Base-by-base conservation (phyloP, 192 early-diverging fungal species). In the Powellomyces hirtus region DNA sequence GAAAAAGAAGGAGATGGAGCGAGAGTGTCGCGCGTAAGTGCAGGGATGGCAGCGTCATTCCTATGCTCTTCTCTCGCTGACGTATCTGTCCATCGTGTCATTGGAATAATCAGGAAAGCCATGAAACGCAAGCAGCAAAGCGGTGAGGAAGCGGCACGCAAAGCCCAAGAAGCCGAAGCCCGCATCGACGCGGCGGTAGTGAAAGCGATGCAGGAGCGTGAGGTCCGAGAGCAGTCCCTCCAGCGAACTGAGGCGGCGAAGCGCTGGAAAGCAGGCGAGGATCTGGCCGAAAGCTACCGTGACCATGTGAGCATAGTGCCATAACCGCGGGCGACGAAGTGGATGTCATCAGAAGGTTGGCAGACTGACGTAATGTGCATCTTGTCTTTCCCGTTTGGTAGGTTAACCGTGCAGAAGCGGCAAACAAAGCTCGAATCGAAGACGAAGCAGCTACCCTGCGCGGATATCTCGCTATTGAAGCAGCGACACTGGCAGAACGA, bases 31-130 rank as follows among this genome's bases (percentile, higher is more conserved):
- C 51, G 38, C 51, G 80, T 82, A 44, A 45, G 71, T 44, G n/a
- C n/a, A n/a, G n/a, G n/a, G n/a, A n/a, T n/a, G n/a, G n/a, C n/a
- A n/a, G n/a, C n/a, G n/a, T n/a, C n/a, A n/a, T n/a, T n/a, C n/a
- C n/a, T n/a, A n/a, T n/a, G n/a, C n/a, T n/a, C n/a, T n/a, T n/a
- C n/a, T n/a, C n/a, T n/a, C n/a, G n/a, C n/a, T n/a, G n/a, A n/a
- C n/a, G n/a, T n/a, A n/a, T n/a, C n/a, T n/a, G n/a, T n/a, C n/a
- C n/a, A n/a, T n/a, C n/a, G n/a, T n/a, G n/a, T n/a, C n/a, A n/a
- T n/a, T n/a, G n/a, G n/a, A n/a, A n/a, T n/a, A n/a, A 66, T 5
- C 59, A 81, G 80, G n/a, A 72, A 74, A 27, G 53, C 64, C 2
- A 34, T 72, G 18, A 55, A 56, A 18, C 4, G 30, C 11, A 33